Evolutionary conservation across 2,329 filamentous ascomycete species (phyloP), one percentile per base, ranked within the genome.

Genomic region (Diplodia scrobiculata): DNA sequence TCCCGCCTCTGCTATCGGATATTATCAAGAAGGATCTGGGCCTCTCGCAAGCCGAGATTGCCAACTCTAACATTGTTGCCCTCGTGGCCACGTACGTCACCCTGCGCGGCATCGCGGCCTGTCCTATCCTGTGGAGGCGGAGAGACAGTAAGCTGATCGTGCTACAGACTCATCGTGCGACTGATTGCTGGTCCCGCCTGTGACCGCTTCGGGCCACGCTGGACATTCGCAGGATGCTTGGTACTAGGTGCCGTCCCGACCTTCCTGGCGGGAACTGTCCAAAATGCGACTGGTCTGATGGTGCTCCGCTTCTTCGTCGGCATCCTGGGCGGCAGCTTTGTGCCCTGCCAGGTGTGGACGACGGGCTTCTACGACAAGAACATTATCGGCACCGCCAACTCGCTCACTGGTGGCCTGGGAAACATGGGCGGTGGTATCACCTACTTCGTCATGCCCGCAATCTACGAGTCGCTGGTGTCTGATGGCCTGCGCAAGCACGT

Each of bases 331-430:
- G 89, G 88, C 1, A 86, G 87, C 1, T 94, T 94, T 72, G 91
- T 94, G 0, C 91, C 91, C 13, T 96, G 92, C 76, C 92, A 96
- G 75, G 93, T 96, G 6, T 97, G 92, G 91, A 91, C 89, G 10
- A 97, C 92, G 0, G 91, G 89, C 0, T 97, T 96, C 82, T 97
- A 92, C 76, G 92, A 97, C 79, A 95, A 93, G 81, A 95, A 93
- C 72, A 84, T 97, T 29, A 90, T 97, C 19, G 93, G 93, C 55
- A 93, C 91, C 5, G 91, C 92, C 68, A 97, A 97, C 74, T 90
- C 91, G 2, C 79, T 97, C 19, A 89, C 92, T 1, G 93, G 88
- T 50, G 93, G 93, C 14, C 89, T 91, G 80, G 93, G 92, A 62
- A 97, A 96, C 72, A 86, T 91, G 29, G 92, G 93, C 67, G 93